These are phyloP conservation scores for Tylopilus sp. DNA, from an alignment of 1,284 basidiomycete genomes.

Conservation along the genomic window DNA sequence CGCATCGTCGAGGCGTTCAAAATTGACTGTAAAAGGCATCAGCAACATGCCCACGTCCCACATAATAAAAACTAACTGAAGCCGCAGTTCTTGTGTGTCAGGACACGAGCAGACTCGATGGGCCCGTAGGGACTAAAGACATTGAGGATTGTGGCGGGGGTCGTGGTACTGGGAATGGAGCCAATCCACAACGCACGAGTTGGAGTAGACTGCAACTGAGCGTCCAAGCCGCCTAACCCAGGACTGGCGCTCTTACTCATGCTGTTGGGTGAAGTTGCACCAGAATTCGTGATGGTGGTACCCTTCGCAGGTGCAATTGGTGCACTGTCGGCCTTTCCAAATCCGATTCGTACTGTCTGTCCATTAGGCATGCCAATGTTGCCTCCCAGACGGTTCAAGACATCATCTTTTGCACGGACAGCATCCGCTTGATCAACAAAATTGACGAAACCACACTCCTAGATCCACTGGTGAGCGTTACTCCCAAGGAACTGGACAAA, in stretches of 20 bases:
- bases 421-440: conserved; percentile 95
- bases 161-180: conserved; percentile 90
- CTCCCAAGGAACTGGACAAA: conserved; percentile 1
- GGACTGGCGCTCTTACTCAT: conserved; percentile 49
- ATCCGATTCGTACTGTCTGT: conserved; percentile 93
- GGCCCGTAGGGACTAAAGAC: conserved; percentile 96
- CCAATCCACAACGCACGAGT: conserved; percentile 96
- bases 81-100: conserved; percentile 96
- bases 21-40: conserved; percentile 66
- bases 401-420: conserved; percentile 93
- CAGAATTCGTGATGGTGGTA: conserved; percentile 54
- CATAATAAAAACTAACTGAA: conserved; percentile 60
- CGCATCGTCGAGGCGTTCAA: conserved; percentile 95
- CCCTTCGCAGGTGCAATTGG: conserved; percentile 84
- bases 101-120: conserved; percentile 92
- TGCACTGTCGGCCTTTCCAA: conserved; percentile 94
- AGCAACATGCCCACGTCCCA: conserved; percentile 1
- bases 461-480: conserved; percentile 8
- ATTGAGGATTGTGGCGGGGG: conserved; percentile 86
- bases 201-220: conserved; percentile 81
- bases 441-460: conserved; percentile 99
- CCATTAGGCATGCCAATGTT: conserved; percentile 92
- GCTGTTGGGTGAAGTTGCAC: conserved; percentile 60
- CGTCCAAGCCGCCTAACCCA: conserved; percentile 64
- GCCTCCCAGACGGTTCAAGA: conserved; percentile 89